Conservation (phyloP, 176 grass and related monocot genomes). For the Zoysia japonica region DNA sequence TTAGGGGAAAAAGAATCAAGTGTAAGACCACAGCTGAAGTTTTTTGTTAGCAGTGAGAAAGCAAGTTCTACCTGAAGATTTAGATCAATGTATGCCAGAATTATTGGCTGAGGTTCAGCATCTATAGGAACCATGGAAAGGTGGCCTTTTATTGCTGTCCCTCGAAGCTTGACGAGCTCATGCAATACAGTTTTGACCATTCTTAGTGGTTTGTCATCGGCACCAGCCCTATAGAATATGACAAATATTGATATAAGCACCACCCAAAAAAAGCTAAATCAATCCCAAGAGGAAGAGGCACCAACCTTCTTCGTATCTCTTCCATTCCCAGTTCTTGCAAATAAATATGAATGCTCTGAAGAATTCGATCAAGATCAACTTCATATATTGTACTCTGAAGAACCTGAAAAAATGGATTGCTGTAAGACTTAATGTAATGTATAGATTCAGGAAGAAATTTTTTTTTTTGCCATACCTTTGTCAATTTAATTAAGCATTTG, state of each 20-base stretch:
- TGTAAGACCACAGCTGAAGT: neutral
- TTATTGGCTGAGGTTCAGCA: constrained; percentile 95
- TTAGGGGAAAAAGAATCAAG: neutral
- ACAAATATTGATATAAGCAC: constrained; percentile 10
- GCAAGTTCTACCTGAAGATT: constrained; percentile 83
- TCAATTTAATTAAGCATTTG: constrained; percentile 98
- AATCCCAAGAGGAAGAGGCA: constrained; percentile 12
- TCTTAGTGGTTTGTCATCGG: constrained; percentile 95
- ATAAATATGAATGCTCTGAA: constrained; percentile 98
- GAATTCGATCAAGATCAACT: constrained; percentile 93
- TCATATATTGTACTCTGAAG: constrained; percentile 93
- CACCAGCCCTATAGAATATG: constrained; percentile 75
- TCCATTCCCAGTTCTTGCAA: constrained; percentile 99
- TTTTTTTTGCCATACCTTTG: constrained; percentile 59
- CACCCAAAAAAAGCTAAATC: neutral
- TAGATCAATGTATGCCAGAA: constrained; percentile 98
- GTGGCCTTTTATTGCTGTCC: constrained; percentile 94
- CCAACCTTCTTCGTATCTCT: constrained; percentile 92
- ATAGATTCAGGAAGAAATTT: neutral
- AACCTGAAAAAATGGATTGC: constrained; percentile 55
- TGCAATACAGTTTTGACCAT: constrained; percentile 99
- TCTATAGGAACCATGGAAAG: constrained; percentile 99
- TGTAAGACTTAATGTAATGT: constrained; percentile 17
- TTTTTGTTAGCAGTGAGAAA: neutral
- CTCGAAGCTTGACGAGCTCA: constrained; percentile 98